These are phyloP conservation scores for Xylaria flabelliformis DNA, from an alignment of 495 filamentous ascomycete species.

Conservation along the genomic window DNA sequence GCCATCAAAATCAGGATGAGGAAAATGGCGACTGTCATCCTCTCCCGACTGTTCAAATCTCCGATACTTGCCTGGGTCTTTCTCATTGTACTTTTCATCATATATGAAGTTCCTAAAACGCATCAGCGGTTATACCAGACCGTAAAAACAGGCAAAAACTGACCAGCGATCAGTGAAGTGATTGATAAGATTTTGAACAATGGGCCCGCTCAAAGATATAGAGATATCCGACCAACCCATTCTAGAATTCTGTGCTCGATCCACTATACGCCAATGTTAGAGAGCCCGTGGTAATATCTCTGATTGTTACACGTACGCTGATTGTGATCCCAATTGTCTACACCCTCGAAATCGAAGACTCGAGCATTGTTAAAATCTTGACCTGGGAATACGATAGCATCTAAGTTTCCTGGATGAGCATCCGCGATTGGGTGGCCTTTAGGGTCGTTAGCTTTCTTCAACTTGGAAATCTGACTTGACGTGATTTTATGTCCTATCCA, in stretches of 20 bases:
- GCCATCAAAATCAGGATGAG: slow-evolving; percentile 49
- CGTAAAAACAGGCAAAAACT: background rate
- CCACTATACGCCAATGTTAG: slow-evolving; percentile 54
- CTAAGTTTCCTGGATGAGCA: slow-evolving; percentile 78
- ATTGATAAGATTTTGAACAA: slow-evolving; percentile 74
- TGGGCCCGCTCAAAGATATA: slow-evolving; percentile 79
- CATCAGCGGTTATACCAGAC: slow-evolving; percentile 20
- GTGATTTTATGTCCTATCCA: background rate
- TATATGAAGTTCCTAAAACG: slow-evolving; percentile 78
- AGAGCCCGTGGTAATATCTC: background rate
- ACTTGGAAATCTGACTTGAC: background rate
- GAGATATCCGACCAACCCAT: slow-evolving; percentile 97
- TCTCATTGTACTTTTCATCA: slow-evolving; percentile 76
- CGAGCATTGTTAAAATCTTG: slow-evolving; percentile 96
- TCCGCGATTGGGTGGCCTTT: slow-evolving; percentile 81
- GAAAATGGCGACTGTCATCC: slow-evolving; percentile 31
- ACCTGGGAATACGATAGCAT: slow-evolving; percentile 80
- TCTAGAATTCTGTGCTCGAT: slow-evolving; percentile 76
- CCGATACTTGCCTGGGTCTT: slow-evolving; percentile 67
- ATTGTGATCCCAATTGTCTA: slow-evolving; percentile 83
- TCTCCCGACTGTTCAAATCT: slow-evolving; percentile 51
- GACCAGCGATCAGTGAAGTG: slow-evolving; percentile 88
- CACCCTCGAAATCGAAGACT: slow-evolving; percentile 86
- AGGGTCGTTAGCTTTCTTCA: slow-evolving; percentile 30
- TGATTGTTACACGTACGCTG: slow-evolving; percentile 54